Evolutionary conservation across 2,329 filamentous ascomycete genomes (phyloP), one percentile per base, ranked within the genome.

Genomic region (Fusarium incarnatum): DNA sequence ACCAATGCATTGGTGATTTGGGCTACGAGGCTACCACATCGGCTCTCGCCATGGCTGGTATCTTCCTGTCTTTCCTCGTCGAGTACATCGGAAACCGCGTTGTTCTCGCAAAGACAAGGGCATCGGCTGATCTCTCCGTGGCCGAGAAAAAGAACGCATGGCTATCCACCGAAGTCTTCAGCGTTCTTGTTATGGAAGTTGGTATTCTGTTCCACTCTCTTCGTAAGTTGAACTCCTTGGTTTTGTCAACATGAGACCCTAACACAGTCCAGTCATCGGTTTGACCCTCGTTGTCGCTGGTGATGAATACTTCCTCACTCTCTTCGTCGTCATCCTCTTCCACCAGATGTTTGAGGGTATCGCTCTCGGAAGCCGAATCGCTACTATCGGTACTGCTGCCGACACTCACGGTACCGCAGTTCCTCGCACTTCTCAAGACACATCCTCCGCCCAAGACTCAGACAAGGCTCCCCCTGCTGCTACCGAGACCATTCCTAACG

Each of bases 301-400:
- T 5, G 87, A 89, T 69, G 81, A 80, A 40, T 86, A 84, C 71
- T 88, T 88, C 79, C 76, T 84, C 56, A 87, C 85, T 3, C 82
- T 89, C n/a, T 87, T 88, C 63, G 77, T 87, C 45, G 91, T 94
- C 56, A 92, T 94, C 61, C 80, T 93, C 60, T 93, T 94, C 81
- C 92, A 94, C 75, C 92, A 94, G 74, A 88, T 92, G 82, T 93
- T 94, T 73, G 91, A 94, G 76, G 92, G 92, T 6, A 83, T 94
- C 47, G 92, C 92, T 1, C 87, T 94, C 1, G 91, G 92, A 20
- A 88, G 88, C 11, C 87, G 90, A 16, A 93, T 94, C 67, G 89
- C 91, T 11, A 84, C 85, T 1, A 82, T 93, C 2, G 84, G 82
- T 27, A 78, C 76, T 7, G 44, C 45, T 13, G 48, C 62, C 25